Evolutionary conservation across 352 stramenopile genomes (phyloP), one percentile per base, ranked within the genome.

Genomic region (Pythium scleroteichum): DNA sequence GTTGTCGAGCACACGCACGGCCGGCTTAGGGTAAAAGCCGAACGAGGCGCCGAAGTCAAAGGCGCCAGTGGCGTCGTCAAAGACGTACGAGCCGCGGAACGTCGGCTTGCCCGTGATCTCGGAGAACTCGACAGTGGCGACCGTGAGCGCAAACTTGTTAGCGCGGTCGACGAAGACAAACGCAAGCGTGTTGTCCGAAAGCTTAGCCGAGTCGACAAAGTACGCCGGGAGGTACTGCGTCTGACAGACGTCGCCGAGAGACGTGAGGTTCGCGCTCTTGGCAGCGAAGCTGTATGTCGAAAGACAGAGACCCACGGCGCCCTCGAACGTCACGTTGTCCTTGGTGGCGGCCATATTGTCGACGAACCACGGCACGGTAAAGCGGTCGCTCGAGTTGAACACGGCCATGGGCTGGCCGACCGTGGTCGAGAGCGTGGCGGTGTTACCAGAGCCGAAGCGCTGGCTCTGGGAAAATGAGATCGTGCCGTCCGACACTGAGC

Each of bases 91-190:
- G 60, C 72, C 69, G 45, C 83, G 83, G 79, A 92, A 92, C 46
- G 76, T 88, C 1, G 82, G 75, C 17, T 64, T 58, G 32, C 73
- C 66, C 20, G 69, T 79, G 58, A 87, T 73, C 2, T 66, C 39
- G 19, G 79, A 88, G 68, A 89, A 87, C 68, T 88, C 76, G 53
- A 89, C 81, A 10, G 79, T 77, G 13, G 72, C 76, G 22, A 93
- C 57, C 7, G 83, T 93, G 12, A 93, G 68, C 32, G 79, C 83
- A 60, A 87, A 89, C 62, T 89, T 88, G 78, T 91, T 85, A 53
- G 72, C 61, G 42, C 59, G 72, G 66, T 93, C 75, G 44, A 86
- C 87, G 62, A 91, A 93, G 53, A 72, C 77, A 49, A 93, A 58
- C 41, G 71, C 81, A 35, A 91, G 57, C 48, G 76, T 69, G 17